Evolutionary conservation across 768 basidiomycete species (phyloP).

Genomic region (Mrakia frigida): DNA sequence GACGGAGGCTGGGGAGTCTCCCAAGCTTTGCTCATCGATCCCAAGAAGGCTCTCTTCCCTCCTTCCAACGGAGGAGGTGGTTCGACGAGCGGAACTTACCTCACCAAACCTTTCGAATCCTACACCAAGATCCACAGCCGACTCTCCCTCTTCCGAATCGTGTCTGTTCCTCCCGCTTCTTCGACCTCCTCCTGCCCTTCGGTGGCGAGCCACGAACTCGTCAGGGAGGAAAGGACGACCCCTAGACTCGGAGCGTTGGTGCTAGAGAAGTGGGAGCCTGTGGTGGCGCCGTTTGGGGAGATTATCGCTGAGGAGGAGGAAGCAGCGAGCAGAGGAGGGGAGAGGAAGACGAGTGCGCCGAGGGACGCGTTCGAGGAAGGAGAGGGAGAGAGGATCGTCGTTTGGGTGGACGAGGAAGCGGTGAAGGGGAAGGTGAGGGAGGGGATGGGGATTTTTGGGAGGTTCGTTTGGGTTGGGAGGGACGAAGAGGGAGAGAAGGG

Average conservation of each 20-base stretch:
- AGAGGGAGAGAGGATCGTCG: neutral
- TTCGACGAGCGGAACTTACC: too few relatives aligned
- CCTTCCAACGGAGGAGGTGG: neutral
- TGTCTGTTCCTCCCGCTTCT: neutral
- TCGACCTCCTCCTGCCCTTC: neutral
- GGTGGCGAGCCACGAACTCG: neutral
- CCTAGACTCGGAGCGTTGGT: constrained; percentile 1
- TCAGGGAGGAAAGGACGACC: too few relatives aligned
- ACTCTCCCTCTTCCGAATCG: neutral
- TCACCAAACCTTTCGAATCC: neutral
- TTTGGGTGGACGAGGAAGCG: neutral
- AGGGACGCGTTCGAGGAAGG: neutral
- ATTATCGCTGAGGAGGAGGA: neutral
- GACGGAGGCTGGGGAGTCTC: constrained; percentile 24
- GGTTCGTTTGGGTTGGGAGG: constrained; percentile 1
- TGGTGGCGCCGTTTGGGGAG: neutral
- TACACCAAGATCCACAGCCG: neutral
- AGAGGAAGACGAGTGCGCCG: neutral
- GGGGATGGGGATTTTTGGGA: neutral
- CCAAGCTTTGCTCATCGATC: neutral
- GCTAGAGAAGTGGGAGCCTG: neutral
- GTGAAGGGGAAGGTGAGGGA: neutral
- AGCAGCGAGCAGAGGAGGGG: neutral
- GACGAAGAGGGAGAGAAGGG: neutral
- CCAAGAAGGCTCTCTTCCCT: neutral